These are phyloP conservation scores for Lentinula guzmanii DNA, from an alignment of 768 basidiomycete species.

Conservation along the genomic window DNA sequence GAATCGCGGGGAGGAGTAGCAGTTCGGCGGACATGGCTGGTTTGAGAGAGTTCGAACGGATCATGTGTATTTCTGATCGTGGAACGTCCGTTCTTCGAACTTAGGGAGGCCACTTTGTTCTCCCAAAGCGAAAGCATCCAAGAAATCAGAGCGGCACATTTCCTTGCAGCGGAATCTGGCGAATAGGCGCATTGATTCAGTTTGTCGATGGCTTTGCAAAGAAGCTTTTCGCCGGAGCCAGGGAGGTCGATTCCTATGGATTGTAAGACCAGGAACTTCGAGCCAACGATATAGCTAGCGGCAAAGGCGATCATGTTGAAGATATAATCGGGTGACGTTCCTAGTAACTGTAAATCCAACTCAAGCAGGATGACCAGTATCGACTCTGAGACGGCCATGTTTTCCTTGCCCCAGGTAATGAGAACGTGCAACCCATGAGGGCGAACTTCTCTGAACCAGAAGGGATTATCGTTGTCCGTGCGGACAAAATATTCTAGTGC, in stretches of 20 bases:
- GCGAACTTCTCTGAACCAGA: slow-evolving; percentile 13
- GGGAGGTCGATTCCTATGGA: background rate
- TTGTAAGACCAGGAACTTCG: background rate
- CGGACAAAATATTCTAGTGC: background rate
- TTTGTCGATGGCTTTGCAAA: background rate
- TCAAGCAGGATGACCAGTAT: slow-evolving; percentile 25
- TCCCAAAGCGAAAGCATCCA: background rate
- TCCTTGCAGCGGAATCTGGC: background rate
- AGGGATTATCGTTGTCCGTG: background rate
- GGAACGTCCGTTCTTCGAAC: background rate
- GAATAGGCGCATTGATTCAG: background rate
- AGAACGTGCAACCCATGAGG: slow-evolving; percentile 29
- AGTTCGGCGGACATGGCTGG: background rate
- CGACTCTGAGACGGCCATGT: slow-evolving; percentile 26
- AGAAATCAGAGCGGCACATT: background rate
- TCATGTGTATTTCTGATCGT: background rate
- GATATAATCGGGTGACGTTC: slow-evolving; percentile 30
- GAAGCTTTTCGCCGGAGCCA: slow-evolving; percentile 2
- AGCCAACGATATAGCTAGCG: slow-evolving; percentile 18
- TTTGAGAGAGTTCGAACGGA: background rate
- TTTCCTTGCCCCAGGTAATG: slow-evolving; percentile 32
- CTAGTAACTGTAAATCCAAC: slow-evolving; percentile 24
- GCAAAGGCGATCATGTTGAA: slow-evolving; percentile 35
- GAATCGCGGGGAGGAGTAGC: background rate
- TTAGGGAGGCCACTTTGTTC: background rate